Evolutionary conservation across 1,284 basidiomycete genomes (phyloP), one percentile per base, ranked within the genome.

Genomic region (Trametes pubescens): DNA sequence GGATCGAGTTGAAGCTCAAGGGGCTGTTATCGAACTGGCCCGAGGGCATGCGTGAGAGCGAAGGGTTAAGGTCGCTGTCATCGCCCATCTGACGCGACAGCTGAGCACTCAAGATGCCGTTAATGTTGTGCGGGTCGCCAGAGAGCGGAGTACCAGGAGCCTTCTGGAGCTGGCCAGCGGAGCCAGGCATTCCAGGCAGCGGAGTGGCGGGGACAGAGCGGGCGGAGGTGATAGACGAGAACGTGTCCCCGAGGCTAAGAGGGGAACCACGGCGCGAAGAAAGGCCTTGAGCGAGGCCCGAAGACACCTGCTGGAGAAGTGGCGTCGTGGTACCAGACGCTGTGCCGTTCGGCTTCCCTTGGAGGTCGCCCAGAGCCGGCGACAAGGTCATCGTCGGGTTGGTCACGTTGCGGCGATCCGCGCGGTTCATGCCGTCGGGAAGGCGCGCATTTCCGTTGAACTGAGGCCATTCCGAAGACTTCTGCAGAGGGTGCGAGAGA

Each of bases 381-480:
- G 86, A 85, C 63, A 90, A 75, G 13, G 82, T 85, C 72, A 92
- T 76, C 61, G 85, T 86, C n/a, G 91, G 89, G 73, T 90, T 92
- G 3, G 90, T 91, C 48, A 88, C 87, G 24, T 81, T 87, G 52
- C 89, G 86, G 66, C 89, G 85, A 59, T 90, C 88, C 40, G 79
- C 74, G 61, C 88, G 85, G 59, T 76, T 75, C 54, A 86, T 72
- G 29, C 81, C 79, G 51, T 91, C 90, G 58, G 86, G 83, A 63
- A 80, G 81, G 73, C 88, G 85, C 60, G 85, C 79, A 53, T 83
- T 82, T 59, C 86, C 84, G 58, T 86, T 83, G 77, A 95, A 98
- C 74, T 93, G 93, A 48, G 95, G 93, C 96, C 96, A 98, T 76
- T 98, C 95, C 3, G 95, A 95, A 1, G 91, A 84, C 75, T 93